Evolutionary conservation across 768 basidiomycete genomes (phyloP).

Genomic region (Leucosporidium yakuticum): DNA sequence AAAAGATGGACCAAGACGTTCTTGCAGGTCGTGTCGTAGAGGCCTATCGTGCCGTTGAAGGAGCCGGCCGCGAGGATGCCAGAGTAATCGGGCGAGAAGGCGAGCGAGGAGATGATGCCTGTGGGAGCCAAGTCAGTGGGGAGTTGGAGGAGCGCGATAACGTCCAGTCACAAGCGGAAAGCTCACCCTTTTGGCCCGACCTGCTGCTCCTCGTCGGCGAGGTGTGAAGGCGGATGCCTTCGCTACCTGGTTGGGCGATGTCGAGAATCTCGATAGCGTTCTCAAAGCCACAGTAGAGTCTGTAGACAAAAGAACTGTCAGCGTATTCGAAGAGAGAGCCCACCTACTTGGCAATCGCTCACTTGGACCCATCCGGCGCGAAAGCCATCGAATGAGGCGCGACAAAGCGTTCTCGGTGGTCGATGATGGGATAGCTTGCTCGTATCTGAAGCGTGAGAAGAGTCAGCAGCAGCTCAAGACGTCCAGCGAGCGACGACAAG

Average conservation of each 20-base stretch:
- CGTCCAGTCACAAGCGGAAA: background rate
- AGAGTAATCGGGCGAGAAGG: slow-evolving; percentile 61
- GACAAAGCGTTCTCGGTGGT: slow-evolving; percentile 85
- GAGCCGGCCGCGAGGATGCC: slow-evolving; percentile 76
- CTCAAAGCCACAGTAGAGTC: slow-evolving; percentile 81
- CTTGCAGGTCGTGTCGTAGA: slow-evolving; percentile 53
- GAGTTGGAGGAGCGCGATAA: background rate
- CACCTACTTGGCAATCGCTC: slow-evolving; percentile 27
- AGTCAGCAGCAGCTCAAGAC: slow-evolving; percentile 2
- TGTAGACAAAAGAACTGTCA: slow-evolving; percentile 38
- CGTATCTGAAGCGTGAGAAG: slow-evolving; percentile 55
- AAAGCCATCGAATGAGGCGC: slow-evolving; percentile 81
- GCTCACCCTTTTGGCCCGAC: slow-evolving; percentile 76
- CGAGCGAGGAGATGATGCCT: slow-evolving; percentile 82
- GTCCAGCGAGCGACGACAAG: background rate
- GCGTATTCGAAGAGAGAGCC: background rate
- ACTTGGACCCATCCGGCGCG: slow-evolving; percentile 64
- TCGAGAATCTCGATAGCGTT: slow-evolving; percentile 82
- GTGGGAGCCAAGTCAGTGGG: background rate
- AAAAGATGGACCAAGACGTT: slow-evolving; percentile 57
- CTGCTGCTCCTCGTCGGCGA: slow-evolving; percentile 69
- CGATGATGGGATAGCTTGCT: slow-evolving; percentile 84
- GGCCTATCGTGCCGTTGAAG: slow-evolving; percentile 47
- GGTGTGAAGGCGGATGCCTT: slow-evolving; percentile 61
- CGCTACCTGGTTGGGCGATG: slow-evolving; percentile 61